phyloP scores from a whole-genome alignment of 257 asterid genomes.

The Plantago elongata region DNA sequence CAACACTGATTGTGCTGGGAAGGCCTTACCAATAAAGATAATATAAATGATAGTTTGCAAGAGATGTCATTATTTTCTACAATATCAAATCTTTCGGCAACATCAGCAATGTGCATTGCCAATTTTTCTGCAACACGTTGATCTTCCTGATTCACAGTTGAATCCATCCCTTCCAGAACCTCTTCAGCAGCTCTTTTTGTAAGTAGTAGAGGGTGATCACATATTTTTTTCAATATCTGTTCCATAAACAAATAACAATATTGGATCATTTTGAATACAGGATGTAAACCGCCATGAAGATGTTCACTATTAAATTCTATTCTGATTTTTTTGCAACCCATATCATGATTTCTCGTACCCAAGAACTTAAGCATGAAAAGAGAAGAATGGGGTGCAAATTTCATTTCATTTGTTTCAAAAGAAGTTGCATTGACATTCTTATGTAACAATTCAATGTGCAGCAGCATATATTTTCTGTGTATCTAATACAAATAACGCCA shows the following conservation, averaged over 20 bases:
- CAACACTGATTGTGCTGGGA: not conserved
- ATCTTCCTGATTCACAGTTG: constrained; percentile 57
- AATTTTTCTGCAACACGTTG: constrained; percentile 71
- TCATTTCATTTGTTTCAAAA: too few relatives aligned
- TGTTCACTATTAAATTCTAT: not conserved
- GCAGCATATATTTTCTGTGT: too few relatives aligned
- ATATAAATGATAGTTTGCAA: constrained; percentile 77
- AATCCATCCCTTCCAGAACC: constrained; percentile 93
- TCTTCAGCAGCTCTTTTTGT: constrained; percentile 98
- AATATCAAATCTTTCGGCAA: constrained; percentile 64
- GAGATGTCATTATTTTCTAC: constrained; percentile 62
- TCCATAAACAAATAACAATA: constrained; percentile 8
- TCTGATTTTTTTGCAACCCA: too few relatives aligned
- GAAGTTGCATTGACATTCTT: too few relatives aligned
- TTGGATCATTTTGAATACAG: constrained; percentile 11
- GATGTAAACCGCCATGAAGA: not conserved
- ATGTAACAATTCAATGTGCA: too few relatives aligned
- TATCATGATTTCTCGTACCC: too few relatives aligned
- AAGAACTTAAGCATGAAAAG: too few relatives aligned
- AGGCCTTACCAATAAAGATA: constrained; percentile 67
- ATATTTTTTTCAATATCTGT: constrained; percentile 89
- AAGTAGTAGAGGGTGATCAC: constrained; percentile 89
- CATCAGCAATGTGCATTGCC: constrained; percentile 91
- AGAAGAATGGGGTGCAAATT: too few relatives aligned
- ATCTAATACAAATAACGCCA: too few relatives aligned